Conservation (phyloP, 2,329 filamentous ascomycete genomes). For the Gnomoniopsis smithogilvyi region DNA sequence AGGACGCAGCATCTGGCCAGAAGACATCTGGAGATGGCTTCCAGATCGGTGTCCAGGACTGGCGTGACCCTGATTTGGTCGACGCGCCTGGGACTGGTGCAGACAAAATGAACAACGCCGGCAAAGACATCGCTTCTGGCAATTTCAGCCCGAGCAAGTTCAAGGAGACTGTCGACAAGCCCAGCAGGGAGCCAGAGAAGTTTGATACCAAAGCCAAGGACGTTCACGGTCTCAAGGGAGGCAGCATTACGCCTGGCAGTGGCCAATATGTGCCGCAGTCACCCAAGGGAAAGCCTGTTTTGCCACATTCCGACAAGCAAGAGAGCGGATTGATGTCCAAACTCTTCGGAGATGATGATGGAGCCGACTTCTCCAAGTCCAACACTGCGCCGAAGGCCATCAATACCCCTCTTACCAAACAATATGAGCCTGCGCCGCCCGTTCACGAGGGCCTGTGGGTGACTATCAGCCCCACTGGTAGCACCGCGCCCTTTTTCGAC, state of each 20-base stretch:
- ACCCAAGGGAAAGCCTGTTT: conserved; percentile 25
- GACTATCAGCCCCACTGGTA: conserved; percentile 88
- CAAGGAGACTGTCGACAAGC: conserved; percentile 18
- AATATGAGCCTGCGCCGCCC: conserved; percentile 25
- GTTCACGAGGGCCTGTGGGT: conserved; percentile 85
- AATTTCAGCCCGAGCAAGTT: conserved; percentile 10
- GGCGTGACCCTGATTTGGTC: conserved; percentile 75
- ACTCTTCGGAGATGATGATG: conserved; percentile 45
- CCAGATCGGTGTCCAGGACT: conserved; percentile 81
- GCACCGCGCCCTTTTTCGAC: conserved; percentile 90
- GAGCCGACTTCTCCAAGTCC: conserved; percentile 27
- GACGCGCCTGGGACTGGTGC: conserved; percentile 30
- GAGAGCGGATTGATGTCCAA: conserved; percentile 42
- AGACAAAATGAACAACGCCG: conserved; percentile 23
- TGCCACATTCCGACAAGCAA: conserved; percentile 20
- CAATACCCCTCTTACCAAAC: conserved; percentile 18
- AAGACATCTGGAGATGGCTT: conserved; percentile 55
- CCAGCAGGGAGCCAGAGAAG: conserved; percentile 23
- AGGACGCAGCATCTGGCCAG: conserved; percentile 19
- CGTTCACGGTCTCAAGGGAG: conserved; percentile 49
- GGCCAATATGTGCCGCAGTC: conserved; percentile 59
- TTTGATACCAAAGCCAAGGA: conserved; percentile 19
- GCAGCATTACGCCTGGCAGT: conserved; percentile 69
- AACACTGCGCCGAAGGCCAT: conserved; percentile 27
- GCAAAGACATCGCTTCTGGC: conserved; percentile 7